These are phyloP conservation scores for Naegleria lovaniensis DNA, from an alignment of 208 protist genomes.

Conservation along the genomic window DNA sequence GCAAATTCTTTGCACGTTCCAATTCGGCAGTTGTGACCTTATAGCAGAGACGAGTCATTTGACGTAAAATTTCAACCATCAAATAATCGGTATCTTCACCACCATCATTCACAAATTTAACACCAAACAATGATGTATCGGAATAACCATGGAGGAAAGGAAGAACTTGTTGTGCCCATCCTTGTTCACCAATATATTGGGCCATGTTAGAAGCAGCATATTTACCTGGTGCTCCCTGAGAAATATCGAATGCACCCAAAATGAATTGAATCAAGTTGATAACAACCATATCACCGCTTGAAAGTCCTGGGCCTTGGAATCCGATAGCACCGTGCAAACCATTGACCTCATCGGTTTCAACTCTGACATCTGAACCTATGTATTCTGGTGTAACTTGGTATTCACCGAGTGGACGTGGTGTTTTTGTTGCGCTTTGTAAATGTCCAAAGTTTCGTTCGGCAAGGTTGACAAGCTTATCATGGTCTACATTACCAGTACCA, in stretches of 20 bases:
- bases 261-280: constrained; percentile 11
- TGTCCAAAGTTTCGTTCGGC: constrained; percentile 77
- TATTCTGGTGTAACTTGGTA: not conserved
- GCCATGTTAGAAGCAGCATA: not conserved
- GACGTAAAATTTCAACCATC: not conserved
- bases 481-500: constrained; percentile 84
- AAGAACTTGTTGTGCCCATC: not conserved
- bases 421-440: constrained; percentile 46
- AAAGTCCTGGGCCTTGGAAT: not conserved
- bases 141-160: constrained; percentile 1
- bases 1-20: constrained; percentile 21
- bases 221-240: not conserved
- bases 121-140: constrained; percentile 19
- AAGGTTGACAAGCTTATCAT: constrained; percentile 78
- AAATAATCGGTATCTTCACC: not conserved
- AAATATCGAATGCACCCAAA: not conserved
- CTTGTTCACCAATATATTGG: not conserved
- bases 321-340: not conserved
- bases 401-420: not conserved
- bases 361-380: not conserved
- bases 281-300: not conserved
- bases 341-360: not conserved
- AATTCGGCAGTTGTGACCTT: not conserved
- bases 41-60: not conserved
- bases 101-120: not conserved